These are phyloP conservation scores for Penicillium samsonianum DNA, from an alignment of 495 filamentous ascomycete genomes.

Conservation along the genomic window DNA sequence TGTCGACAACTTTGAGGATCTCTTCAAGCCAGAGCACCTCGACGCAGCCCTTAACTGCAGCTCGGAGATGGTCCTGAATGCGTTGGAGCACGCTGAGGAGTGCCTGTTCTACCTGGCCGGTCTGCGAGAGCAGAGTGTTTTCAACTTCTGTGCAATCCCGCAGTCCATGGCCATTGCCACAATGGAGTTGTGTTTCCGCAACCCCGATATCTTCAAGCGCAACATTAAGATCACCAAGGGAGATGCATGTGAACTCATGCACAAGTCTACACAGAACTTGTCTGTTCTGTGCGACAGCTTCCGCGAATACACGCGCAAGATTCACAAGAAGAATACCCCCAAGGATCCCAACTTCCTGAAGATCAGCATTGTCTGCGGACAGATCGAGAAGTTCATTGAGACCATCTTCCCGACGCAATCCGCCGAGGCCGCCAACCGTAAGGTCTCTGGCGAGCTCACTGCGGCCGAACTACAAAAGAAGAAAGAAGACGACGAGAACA, in stretches of 20 bases:
- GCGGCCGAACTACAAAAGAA: conserved; percentile 47
- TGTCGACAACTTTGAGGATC: conserved; percentile 82
- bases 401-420: conserved; percentile 81
- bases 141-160: conserved; percentile 99
- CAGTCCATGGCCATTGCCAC: conserved; percentile 98
- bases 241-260: conserved; percentile 87
- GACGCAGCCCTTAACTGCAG: conserved; percentile 83
- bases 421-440: conserved; percentile 48
- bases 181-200: conserved; percentile 85
- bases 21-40: conserved; percentile 79
- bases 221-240: conserved; percentile 98
- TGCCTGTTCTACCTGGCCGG: conserved; percentile 97
- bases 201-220: conserved; percentile 80
- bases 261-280: conserved; percentile 87
- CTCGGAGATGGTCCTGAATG: conserved; percentile 92
- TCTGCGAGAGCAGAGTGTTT: conserved; percentile 94
- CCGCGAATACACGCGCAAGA: conserved; percentile 70
- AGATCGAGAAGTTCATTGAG: conserved; percentile 99
- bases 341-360: conserved; percentile 91
- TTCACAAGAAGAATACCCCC: conserved; percentile 93
- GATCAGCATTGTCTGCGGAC: conserved; percentile 87
- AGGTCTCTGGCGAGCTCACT: conserved; percentile 39
- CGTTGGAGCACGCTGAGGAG: conserved; percentile 84
- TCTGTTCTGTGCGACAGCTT: conserved; percentile 77
- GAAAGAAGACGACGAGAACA: conserved; percentile 51